Base-by-base conservation (phyloP, 192 early-diverging fungal genomes). In the Haplosporangium gracile region DNA sequence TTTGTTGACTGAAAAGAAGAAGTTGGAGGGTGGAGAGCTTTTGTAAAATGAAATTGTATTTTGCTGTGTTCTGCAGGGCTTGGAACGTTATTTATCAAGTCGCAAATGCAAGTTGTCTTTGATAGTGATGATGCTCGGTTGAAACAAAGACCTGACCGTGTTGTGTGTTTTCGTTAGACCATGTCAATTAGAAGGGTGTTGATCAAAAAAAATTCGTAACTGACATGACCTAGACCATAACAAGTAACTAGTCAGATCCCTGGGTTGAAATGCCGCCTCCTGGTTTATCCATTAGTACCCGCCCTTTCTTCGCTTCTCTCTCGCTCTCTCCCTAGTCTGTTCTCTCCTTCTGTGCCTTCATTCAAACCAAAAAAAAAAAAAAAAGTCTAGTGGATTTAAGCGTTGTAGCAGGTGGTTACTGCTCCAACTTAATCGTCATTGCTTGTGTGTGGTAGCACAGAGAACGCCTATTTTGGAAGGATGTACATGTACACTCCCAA, bases 1-100 rank as follows among this genome's bases (percentile, higher is more conserved):
- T 60, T 49, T 86, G 16, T 60, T 86, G 1, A 26, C 68, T 11
- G 83, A 86, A 65, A 86, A 86, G n/a, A 72, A 68, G 63, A 80
- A 77, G 51, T 22, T 86, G 18, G 83, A 86, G 18, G 83, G 49
- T 15, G 83, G 78, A 4, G 26, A 53, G 20, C 74, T 85, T 16
- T 63, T 83, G 26, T 82, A 49, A 34, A 10, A 4, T 24, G 16
- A 15, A 3, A 70, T 10, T 68, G 32, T 38, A 4, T 69, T 22
- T 11, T 18, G 49, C 20, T 51, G 20, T 53, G 1, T n/a, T n/a
- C n/a, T n/a, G 26, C 2, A 38, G 38, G 68, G 68, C 68, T 39
- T 24, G 68, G 34, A 32, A 18, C 10, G 39, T 29, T 16, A 39
- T 22, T 1, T 11, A 38, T 36, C 68, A 36, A 16, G 29, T 29